Conservation (phyloP, 768 basidiomycete genomes). For the Termitomyces eurrhizus region DNA sequence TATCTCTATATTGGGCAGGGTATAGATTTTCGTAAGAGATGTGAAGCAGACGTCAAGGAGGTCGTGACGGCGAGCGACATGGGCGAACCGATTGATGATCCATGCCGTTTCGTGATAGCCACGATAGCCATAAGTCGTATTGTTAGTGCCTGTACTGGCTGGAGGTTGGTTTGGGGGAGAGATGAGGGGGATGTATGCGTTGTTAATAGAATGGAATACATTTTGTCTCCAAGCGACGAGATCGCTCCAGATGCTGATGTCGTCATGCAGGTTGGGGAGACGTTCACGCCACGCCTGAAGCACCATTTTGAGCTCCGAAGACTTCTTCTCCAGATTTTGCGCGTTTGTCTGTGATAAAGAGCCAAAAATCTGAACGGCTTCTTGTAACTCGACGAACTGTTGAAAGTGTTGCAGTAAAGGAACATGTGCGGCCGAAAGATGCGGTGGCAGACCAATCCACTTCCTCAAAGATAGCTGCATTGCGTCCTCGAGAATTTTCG, state of each 20-base stretch:
- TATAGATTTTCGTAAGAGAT: constrained; percentile 95
- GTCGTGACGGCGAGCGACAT: constrained; percentile 96
- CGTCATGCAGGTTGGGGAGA: constrained; percentile 92
- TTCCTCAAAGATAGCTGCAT: constrained; percentile 96
- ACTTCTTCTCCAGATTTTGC: constrained; percentile 90
- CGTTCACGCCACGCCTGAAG: constrained; percentile 97
- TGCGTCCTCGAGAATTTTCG: constrained; percentile 86
- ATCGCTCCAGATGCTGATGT: constrained; percentile 98
- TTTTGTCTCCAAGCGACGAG: constrained; percentile 99
- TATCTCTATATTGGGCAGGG: constrained; percentile 98
- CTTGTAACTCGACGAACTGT: constrained; percentile 96
- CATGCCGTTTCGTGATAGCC: constrained; percentile 99
- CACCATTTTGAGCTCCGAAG: constrained; percentile 92
- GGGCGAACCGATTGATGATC: constrained; percentile 99
- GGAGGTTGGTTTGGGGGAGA: constrained; percentile 47
- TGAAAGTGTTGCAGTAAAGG: constrained; percentile 97
- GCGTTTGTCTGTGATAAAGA: constrained; percentile 84
- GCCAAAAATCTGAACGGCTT: constrained; percentile 92
- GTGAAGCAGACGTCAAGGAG: constrained; percentile 94
- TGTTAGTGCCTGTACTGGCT: constrained; percentile 43
- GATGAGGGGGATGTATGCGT: constrained; percentile 92
- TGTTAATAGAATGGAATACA: constrained; percentile 96
- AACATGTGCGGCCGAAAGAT: constrained; percentile 88
- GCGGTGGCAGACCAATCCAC: constrained; percentile 86
- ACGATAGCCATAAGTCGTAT: constrained; percentile 83